These are phyloP conservation scores for Monosporascus cannonballus DNA, from an alignment of 2,329 filamentous ascomycete species.

Conservation along the genomic window DNA sequence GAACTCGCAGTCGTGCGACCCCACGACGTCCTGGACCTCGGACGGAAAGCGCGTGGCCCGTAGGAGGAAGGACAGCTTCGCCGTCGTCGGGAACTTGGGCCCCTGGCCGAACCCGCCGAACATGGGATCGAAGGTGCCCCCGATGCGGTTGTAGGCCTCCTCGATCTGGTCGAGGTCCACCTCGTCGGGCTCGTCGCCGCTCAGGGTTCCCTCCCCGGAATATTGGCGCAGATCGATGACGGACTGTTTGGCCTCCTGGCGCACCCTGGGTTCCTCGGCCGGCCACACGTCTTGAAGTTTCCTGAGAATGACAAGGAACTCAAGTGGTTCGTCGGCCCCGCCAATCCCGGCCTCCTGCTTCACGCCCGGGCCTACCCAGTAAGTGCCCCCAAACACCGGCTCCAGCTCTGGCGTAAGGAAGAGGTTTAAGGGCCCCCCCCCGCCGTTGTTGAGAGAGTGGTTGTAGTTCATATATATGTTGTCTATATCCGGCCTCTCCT, in stretches of 20 bases:
- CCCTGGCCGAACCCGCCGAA: conserved; percentile 75
- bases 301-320: conserved; percentile 75
- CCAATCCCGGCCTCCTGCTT: conserved; percentile 35
- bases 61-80: conserved; percentile 77
- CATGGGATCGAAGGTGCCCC: conserved; percentile 68
- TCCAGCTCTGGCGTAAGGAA: conserved; percentile 91
- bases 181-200: conserved; percentile 28
- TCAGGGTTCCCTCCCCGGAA: conserved; percentile 76
- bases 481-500: conserved; percentile 90
- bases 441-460: conserved; percentile 82
- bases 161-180: conserved; percentile 88
- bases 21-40: conserved; percentile 81
- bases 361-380: conserved; percentile 79
- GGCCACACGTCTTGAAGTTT: conserved; percentile 74
- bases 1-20: conserved; percentile 65
- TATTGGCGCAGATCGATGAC: conserved; percentile 78
- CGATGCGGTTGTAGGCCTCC: conserved; percentile 79
- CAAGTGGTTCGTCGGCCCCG: conserved; percentile 56
- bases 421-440: conserved; percentile 94
- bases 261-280: conserved; percentile 75
- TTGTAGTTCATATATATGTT: conserved; percentile 98
- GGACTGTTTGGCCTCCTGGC: conserved; percentile 78
- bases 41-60: conserved; percentile 64
- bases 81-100: conserved; percentile 86
- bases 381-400: conserved; percentile 92